Conservation (phyloP, 2,329 filamentous ascomycete species). For the Penicillium sp. region DNA sequence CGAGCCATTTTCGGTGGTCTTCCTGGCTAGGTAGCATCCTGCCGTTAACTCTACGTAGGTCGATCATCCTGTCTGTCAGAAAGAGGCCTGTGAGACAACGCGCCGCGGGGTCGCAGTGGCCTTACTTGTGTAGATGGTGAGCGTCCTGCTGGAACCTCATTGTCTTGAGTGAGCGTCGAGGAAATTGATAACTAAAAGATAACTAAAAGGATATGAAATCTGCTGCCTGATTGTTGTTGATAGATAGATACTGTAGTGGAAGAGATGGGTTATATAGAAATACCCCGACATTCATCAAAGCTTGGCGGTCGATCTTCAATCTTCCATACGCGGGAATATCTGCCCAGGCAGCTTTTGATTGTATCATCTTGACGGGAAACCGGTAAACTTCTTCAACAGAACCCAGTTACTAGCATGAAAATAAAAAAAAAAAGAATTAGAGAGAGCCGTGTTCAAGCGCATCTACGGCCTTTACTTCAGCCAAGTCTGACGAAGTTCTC, state of each 20-base stretch:
- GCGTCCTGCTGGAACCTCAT: constrained; percentile 3
- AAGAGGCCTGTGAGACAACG: background rate
- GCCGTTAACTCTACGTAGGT: constrained; percentile 42
- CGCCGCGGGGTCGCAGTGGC: background rate
- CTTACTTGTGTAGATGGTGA: constrained; percentile 17
- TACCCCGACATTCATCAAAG: background rate
- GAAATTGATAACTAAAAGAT: background rate
- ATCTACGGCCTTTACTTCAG: no score
- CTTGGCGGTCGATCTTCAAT: constrained; percentile 5
- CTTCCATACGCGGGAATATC: no score
- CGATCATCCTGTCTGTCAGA: background rate
- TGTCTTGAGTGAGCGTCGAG: background rate
- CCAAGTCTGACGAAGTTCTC: no score
- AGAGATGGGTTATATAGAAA: no score
- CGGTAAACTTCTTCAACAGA: no score
- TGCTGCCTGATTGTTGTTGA: no score
- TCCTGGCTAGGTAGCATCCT: constrained; percentile 62
- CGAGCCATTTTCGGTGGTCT: constrained; percentile 59
- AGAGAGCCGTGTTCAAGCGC: no score
- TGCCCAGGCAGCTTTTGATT: background rate
- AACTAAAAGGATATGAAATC: no score
- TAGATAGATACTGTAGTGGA: no score
- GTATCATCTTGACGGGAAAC: constrained; percentile 8
- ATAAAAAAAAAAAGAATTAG: no score
- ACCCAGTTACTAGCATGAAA: no score